Conservation (phyloP, 495 filamentous ascomycete species). For the Lophium mytilinum region DNA sequence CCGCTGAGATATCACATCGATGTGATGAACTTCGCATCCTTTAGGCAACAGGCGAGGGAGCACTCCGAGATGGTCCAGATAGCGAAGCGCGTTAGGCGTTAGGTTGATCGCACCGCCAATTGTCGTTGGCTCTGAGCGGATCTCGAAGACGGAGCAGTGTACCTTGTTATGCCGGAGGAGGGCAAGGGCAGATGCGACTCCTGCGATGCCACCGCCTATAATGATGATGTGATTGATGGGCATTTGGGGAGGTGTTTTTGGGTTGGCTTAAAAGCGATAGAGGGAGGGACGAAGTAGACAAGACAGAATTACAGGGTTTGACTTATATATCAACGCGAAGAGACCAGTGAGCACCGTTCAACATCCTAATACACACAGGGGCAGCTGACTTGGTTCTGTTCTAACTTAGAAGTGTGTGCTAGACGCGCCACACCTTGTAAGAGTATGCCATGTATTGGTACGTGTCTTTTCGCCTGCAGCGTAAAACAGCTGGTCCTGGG, state of each 20-base stretch:
- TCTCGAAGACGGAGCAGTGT: constrained; percentile 14
- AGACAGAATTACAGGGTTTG: background rate
- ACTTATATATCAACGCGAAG: background rate
- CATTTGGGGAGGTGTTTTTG: background rate
- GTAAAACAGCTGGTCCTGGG: background rate
- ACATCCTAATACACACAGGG: background rate
- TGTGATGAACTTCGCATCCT: constrained; percentile 12
- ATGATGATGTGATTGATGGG: constrained; percentile 13
- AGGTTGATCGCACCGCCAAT: constrained; percentile 19
- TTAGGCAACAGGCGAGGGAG: background rate
- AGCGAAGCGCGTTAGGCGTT: constrained; percentile 18
- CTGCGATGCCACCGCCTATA: constrained; percentile 20
- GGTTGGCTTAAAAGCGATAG: background rate
- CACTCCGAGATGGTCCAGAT: constrained; percentile 16
- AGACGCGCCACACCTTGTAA: background rate
- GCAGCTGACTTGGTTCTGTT: background rate
- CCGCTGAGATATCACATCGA: constrained; percentile 16
- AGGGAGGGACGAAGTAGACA: background rate
- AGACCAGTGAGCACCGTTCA: background rate
- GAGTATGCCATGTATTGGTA: background rate
- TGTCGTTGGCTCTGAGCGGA: constrained; percentile 14
- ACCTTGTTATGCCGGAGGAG: constrained; percentile 8
- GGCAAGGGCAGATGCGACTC: constrained; percentile 11
- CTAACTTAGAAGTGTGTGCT: background rate
- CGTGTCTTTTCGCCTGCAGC: background rate